A percentile compares a stretch with the other conserved stretches of the same genome.
Evolutionary conservation across 2,329 filamentous ascomycete species (phyloP).

Genomic region (Rutstroemia sp.): DNA sequence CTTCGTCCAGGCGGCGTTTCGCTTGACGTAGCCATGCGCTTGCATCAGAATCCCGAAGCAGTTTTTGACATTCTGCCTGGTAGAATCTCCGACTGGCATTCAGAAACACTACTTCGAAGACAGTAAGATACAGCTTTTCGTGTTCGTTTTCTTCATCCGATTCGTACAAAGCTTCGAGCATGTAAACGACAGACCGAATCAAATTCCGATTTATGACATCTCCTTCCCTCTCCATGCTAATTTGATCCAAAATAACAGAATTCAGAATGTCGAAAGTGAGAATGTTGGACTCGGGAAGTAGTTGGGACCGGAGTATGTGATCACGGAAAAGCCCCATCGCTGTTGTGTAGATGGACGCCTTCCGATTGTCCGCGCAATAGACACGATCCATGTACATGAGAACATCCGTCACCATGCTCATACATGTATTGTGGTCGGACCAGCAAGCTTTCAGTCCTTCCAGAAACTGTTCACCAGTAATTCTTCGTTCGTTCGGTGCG

Average conservation of each 20-base stretch:
- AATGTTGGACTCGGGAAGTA: constrained; percentile 37
- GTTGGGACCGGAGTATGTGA: constrained; percentile 62
- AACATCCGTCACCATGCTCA: constrained; percentile 95
- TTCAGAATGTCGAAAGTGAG: constrained; percentile 70
- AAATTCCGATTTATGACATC: constrained; percentile 80
- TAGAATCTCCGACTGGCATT: constrained; percentile 68
- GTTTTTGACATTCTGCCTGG: constrained; percentile 59
- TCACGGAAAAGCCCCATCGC: constrained; percentile 87
- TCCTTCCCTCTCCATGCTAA: constrained; percentile 85
- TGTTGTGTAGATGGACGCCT: constrained; percentile 73
- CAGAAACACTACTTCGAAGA: constrained; percentile 76
- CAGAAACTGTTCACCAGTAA: constrained; percentile 77
- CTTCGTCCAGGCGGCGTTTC: constrained; percentile 67
- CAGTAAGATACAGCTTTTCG: constrained; percentile 74
- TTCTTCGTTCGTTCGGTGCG: constrained; percentile 70
- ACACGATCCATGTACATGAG: constrained; percentile 96
- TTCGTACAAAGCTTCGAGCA: constrained; percentile 86
- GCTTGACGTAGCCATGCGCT: constrained; percentile 75
- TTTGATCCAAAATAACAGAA: constrained; percentile 78
- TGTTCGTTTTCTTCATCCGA: constrained; percentile 68
- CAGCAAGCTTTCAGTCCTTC: constrained; percentile 69
- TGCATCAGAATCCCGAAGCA: constrained; percentile 74
- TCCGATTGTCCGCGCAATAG: constrained; percentile 64
- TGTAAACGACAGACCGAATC: constrained; percentile 75
- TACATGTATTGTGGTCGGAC: constrained; percentile 84